Evolutionary conservation across 768 basidiomycete species (phyloP), one percentile per base, ranked within the genome.

Genomic region (Lactarius hatsudake): DNA sequence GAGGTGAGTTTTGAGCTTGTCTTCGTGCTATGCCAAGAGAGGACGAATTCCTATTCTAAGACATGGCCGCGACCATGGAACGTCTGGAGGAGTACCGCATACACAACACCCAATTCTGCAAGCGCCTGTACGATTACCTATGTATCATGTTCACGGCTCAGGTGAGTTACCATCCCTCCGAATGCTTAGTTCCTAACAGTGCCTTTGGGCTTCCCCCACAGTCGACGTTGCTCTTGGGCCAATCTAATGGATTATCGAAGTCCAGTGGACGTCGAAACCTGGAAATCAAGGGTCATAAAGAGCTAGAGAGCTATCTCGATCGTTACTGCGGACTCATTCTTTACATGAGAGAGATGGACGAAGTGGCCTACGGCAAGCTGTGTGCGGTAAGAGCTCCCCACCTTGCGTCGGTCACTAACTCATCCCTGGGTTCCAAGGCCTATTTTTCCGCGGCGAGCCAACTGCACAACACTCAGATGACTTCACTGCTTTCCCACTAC

Each of bases 41-140:
- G 38, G 9, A 58, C 20, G 5, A 53, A 0, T 53, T 17, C 60
- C 71, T 72, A 0, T 53, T 15, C 60, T 71, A 71, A 88, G 96
- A 96, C 73, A 96, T 98, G 88, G 94, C 95, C n/a, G 95, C 95
- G 8, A 95, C 94, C 0, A 96, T 96, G 85, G 95, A 95, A 77
- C 82, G 95, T 32, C 79, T 97, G 68, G 86, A 89, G 68, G 96
- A 98, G 76, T 98, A 98, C 74, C 84, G 86, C 66, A 94, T 91
- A 2, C 86, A 95, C 74, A 96, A 96, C 69, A 76, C 82, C 5
- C 96, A 98, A 74, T 98, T 98, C 78, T 95, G 93, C 80, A 96
- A 96, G 75, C 85, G 96, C 30, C 76, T 98, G 51, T 82, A 89
- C 59, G 96, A 98, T 73, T 98, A 92, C 77, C 79, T 98, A 45